Evolutionary conservation across 2,329 filamentous ascomycete genomes (phyloP).

Genomic region (Cladosporium sphaerospermum): DNA sequence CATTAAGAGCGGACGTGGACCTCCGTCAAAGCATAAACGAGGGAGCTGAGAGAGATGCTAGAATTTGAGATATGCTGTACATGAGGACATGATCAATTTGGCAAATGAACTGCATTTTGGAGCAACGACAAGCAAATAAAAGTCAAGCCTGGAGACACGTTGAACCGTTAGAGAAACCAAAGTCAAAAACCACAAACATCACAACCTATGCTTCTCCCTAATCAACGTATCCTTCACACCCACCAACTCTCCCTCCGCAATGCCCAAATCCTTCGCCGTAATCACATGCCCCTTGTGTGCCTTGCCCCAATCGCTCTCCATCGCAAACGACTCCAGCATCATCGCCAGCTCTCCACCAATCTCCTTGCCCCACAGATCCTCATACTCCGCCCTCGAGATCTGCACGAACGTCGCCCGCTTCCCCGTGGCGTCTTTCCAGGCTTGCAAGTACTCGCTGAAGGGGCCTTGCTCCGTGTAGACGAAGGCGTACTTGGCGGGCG

Average conservation of each 20-base stretch:
- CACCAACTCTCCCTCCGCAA: conserved; percentile 9
- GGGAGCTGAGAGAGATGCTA: too few relatives aligned
- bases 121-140: too few relatives aligned
- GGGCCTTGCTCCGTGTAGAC: conserved; percentile 15
- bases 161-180: too few relatives aligned
- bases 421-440: conserved; percentile 14
- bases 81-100: background rate
- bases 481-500: conserved; percentile 13
- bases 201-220: conserved; percentile 12
- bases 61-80: conserved; percentile 1
- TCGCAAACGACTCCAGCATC: conserved; percentile 11
- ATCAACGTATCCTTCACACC: conserved; percentile 11
- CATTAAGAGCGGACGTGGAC: too few relatives aligned
- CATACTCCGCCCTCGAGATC: conserved; percentile 6
- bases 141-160: too few relatives aligned
- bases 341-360: conserved; percentile 14
- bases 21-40: too few relatives aligned
- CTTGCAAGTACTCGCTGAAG: conserved; percentile 12
- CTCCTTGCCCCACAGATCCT: conserved; percentile 11
- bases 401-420: conserved; percentile 10
- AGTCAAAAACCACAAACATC: background rate
- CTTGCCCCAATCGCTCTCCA: conserved; percentile 12
- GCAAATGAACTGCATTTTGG: too few relatives aligned
- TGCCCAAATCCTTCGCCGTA: conserved; percentile 11
- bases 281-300: conserved; percentile 9